Conservation (phyloP, 768 basidiomycete genomes). For the Calocera cornea region DNA sequence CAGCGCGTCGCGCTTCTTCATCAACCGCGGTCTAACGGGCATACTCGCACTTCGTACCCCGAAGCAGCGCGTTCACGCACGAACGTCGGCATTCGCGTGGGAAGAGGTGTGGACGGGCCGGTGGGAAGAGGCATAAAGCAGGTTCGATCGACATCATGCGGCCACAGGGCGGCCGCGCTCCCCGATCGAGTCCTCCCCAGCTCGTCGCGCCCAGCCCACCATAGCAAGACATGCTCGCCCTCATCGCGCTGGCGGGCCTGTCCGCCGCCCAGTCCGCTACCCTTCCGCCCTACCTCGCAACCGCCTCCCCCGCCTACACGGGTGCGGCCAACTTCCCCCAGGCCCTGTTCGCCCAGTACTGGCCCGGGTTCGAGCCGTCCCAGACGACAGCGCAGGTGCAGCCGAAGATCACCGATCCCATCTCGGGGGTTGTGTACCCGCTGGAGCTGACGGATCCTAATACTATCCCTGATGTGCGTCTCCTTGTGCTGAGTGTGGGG, state of each 20-base stretch:
- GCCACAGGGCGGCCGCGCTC: too few relatives aligned
- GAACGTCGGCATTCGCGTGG: too few relatives aligned
- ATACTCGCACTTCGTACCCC: too few relatives aligned
- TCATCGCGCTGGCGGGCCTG: not conserved
- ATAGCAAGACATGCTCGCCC: not conserved
- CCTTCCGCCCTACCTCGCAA: not conserved
- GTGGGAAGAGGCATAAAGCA: too few relatives aligned
- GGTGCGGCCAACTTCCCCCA: conserved; percentile 2
- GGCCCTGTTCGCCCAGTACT: conserved; percentile 9
- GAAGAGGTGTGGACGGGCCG: too few relatives aligned
- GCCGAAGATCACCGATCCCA: conserved; percentile 11
- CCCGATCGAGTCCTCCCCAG: too few relatives aligned
- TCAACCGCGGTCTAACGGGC: too few relatives aligned
- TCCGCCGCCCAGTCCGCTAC: not conserved
- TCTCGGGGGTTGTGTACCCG: conserved; percentile 9
- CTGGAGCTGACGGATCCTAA: conserved; percentile 12
- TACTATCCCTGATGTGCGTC: conserved; percentile 10
- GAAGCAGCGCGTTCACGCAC: too few relatives aligned
- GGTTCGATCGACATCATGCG: too few relatives aligned
- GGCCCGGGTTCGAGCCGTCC: conserved; percentile 8
- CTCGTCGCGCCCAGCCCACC: too few relatives aligned
- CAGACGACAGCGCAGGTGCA: conserved; percentile 11
- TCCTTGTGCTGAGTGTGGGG: too few relatives aligned
- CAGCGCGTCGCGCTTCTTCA: too few relatives aligned
- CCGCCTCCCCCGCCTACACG: conserved; percentile 9